phyloP scores from a whole-genome alignment of 2,329 filamentous ascomycete genomes.

The Pseudogymnoascus sp. region DNA sequence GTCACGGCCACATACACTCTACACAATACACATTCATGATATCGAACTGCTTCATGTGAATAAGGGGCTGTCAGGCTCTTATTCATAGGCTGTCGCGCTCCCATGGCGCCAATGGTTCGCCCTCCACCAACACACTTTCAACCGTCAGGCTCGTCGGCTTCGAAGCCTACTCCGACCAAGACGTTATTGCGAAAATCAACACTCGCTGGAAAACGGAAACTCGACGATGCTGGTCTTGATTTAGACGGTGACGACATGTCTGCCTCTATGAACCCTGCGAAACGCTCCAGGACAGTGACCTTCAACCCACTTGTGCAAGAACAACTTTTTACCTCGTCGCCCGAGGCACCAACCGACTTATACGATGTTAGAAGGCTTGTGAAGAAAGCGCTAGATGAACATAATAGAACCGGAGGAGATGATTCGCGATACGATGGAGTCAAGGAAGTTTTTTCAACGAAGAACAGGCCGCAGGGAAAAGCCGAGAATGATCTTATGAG shows the following conservation, averaged over 20 bases:
- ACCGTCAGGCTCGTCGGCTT: slow-evolving; percentile 1
- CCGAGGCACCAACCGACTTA: not conserved
- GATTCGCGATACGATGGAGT: slow-evolving; percentile 53
- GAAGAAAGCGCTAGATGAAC: slow-evolving; percentile 5
- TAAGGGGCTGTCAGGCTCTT: slow-evolving; percentile 2
- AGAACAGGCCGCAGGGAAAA: slow-evolving; percentile 16
- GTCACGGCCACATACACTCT: not conserved
- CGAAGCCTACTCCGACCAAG: slow-evolving; percentile 1
- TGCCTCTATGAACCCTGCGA: slow-evolving; percentile 22
- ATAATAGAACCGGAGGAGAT: slow-evolving; percentile 33
- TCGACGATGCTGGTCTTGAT: slow-evolving; percentile 1
- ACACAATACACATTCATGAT: not conserved
- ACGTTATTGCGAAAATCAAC: slow-evolving; percentile 9
- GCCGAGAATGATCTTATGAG: slow-evolving; percentile 45
- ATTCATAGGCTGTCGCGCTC: slow-evolving; percentile 9
- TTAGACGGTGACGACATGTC: slow-evolving; percentile 20
- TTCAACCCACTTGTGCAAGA: slow-evolving; percentile 26
- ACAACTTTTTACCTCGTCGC: slow-evolving; percentile 3
- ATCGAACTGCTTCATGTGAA: not conserved
- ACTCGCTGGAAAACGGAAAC: slow-evolving; percentile 9
- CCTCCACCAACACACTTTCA: slow-evolving; percentile 7
- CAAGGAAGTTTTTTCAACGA: slow-evolving; percentile 45
- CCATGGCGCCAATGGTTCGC: slow-evolving; percentile 11
- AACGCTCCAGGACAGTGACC: slow-evolving; percentile 24
- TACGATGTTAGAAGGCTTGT: not conserved